Base-by-base conservation (phyloP, 1,139 yeast genomes). In the Zygoascus meyerae region DNA sequence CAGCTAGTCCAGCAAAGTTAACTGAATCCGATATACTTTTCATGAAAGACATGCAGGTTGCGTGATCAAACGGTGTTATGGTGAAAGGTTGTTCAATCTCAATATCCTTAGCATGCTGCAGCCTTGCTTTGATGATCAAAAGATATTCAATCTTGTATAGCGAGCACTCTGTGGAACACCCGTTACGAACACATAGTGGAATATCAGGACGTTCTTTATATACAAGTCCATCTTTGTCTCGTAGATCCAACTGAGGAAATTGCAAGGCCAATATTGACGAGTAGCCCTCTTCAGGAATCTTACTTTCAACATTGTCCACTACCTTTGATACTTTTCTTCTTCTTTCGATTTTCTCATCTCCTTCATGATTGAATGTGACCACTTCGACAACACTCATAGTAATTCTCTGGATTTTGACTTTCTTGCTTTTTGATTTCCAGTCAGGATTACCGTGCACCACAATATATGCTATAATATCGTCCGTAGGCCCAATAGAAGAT, bases 401-500 rank as follows among this genome's bases (percentile, higher is more conserved):
- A 3, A 68, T 49, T 17, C 67, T 58, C 45, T 63, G 62, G 15
- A 69, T 56, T 48, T 65, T 66, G 40, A 68, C 70, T 46, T 64
- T 64, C 34, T 60, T 58, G 2, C 71, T 59, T 52, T 64, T 59
- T 12, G 59, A 52, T 9, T 61, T 52, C 63, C 67, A 61, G 50
- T 69, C 73, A 1, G 59, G 62, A 47, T 69, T 69, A 5, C 70
- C 68, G 16, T 53, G 45, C 2, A 68, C 56, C 38, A 59, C 61
- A 36, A 66, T 50, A 40, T 53, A 56, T 10, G 67, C 61, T 6
- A 57, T 54, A 5, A 69, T 54, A 11, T 54, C 50, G 48, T 69
- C 73, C 11, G 67, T 59, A 1, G 73, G 73, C 3, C 73, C 73
- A 48, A 60, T 68, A 3, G 71, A 67, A 0, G 69, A 57, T 9